These are phyloP conservation scores for Sphagnurus paluster DNA, from an alignment of 1,284 basidiomycete genomes.

Conservation along the genomic window DNA sequence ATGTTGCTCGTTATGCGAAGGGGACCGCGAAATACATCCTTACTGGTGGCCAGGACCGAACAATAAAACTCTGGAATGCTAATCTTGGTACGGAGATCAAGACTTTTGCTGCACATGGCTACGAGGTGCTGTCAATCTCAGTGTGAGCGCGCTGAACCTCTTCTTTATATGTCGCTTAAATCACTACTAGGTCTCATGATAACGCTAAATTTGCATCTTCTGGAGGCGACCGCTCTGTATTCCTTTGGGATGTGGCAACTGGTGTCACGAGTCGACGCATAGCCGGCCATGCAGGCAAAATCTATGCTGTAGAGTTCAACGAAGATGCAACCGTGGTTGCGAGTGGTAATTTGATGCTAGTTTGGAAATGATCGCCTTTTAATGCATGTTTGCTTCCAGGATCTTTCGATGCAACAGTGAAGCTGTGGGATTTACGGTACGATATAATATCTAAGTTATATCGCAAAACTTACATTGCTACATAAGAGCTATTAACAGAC, in stretches of 20 bases:
- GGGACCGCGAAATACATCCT: slow-evolving; percentile 87
- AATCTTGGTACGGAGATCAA: slow-evolving; percentile 85
- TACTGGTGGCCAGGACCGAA: slow-evolving; percentile 89
- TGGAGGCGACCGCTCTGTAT: slow-evolving; percentile 91
- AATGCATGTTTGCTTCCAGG: slow-evolving; percentile 42
- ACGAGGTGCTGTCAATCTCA: slow-evolving; percentile 89
- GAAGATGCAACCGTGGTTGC: slow-evolving; percentile 83
- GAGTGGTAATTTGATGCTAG: slow-evolving; percentile 55
- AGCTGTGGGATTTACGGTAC: no score
- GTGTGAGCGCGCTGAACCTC: slow-evolving; percentile 58
- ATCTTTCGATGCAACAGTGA: slow-evolving; percentile 88
- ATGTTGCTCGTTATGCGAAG: slow-evolving; percentile 85
- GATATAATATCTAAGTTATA: no score
- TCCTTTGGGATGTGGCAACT: slow-evolving; percentile 93
- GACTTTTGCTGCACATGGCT: slow-evolving; percentile 86
- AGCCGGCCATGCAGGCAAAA: slow-evolving; percentile 86
- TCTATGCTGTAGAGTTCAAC: slow-evolving; percentile 91
- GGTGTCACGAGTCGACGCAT: slow-evolving; percentile 83
- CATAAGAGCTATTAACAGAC: slow-evolving; percentile 71
- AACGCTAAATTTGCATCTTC: slow-evolving; percentile 93
- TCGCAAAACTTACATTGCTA: not conserved
- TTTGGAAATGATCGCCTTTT: not conserved
- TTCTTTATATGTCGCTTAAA: not conserved
- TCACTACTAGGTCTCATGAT: slow-evolving; percentile 71
- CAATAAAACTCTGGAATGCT: slow-evolving; percentile 91